phyloP scores from a whole-genome alignment of 805 yeast genomes.

The Sungouiella thailandica region DNA sequence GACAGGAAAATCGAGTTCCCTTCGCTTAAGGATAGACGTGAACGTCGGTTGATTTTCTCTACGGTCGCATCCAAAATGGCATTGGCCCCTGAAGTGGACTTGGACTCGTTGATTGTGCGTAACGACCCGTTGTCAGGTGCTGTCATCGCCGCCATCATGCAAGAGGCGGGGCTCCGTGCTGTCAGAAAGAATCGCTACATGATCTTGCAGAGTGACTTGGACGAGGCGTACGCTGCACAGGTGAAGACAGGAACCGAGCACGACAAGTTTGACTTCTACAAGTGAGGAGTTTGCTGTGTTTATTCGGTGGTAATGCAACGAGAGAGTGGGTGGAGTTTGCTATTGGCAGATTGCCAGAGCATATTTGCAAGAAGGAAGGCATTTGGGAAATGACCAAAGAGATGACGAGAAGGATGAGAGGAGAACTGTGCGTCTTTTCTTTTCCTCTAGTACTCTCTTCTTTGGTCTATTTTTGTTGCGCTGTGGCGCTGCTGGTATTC shows the following conservation, averaged over 20 bases:
- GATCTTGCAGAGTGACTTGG: conserved; percentile 91
- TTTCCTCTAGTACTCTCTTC: too few relatives aligned
- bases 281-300: too few relatives aligned
- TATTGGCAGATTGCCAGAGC: too few relatives aligned
- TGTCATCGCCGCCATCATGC: conserved; percentile 98
- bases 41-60: conserved; percentile 91
- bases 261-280: conserved; percentile 96
- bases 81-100: conserved; percentile 94
- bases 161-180: conserved; percentile 98
- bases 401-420: too few relatives aligned
- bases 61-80: conserved; percentile 98
- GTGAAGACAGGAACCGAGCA: conserved; percentile 94
- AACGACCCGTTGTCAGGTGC: conserved; percentile 98
- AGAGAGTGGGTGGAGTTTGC: too few relatives aligned
- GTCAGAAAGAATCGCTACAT: conserved; percentile 97
- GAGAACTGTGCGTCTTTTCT: too few relatives aligned
- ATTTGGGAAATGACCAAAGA: too few relatives aligned
- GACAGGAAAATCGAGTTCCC: conserved; percentile 99
- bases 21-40: conserved; percentile 92
- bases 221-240: conserved; percentile 96
- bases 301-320: conserved; percentile 6
- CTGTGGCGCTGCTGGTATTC: too few relatives aligned
- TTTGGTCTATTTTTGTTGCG: too few relatives aligned
- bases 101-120: conserved; percentile 90
- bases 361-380: too few relatives aligned